These are phyloP conservation scores for Actinomortierella ambigua DNA, from an alignment of 371 early-diverging fungal species.

Conservation along the genomic window DNA sequence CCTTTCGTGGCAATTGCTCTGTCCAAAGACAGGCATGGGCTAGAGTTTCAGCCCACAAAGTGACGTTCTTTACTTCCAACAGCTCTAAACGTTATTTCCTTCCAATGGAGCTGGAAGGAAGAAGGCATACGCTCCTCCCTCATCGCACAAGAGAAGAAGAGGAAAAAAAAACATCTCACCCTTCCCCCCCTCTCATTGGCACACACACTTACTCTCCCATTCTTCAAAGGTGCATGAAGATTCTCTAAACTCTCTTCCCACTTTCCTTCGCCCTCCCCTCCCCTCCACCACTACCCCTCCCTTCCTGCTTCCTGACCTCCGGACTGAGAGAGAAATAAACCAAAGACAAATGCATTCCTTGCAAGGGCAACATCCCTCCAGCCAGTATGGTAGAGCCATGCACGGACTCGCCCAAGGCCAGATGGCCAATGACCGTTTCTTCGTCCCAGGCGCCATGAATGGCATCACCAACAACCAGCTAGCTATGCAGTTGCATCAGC, in stretches of 20 bases:
- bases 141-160: neutral
- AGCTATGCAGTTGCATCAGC: conserved; percentile 35
- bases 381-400: conserved; percentile 17
- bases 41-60: too few species aligned
- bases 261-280: neutral
- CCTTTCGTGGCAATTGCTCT: too few species aligned
- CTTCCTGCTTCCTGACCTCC: neutral
- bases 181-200: neutral
- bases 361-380: conserved; percentile 31
- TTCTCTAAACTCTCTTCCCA: neutral
- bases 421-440: conserved; percentile 14
- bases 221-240: neutral
- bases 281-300: neutral
- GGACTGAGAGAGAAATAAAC: neutral
- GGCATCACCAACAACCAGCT: conserved; percentile 19
- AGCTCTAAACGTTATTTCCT: too few species aligned
- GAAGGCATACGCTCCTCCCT: too few species aligned
- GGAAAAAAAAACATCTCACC: neutral
- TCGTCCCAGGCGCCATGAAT: conserved; percentile 18
- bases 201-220: neutral
- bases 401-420: conserved; percentile 17
- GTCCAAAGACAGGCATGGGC: too few species aligned
- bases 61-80: too few species aligned
- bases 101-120: too few species aligned
- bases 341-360: conserved; percentile 17